phyloP scores from a whole-genome alignment of 768 basidiomycete genomes.

The Suillus placidus region DNA sequence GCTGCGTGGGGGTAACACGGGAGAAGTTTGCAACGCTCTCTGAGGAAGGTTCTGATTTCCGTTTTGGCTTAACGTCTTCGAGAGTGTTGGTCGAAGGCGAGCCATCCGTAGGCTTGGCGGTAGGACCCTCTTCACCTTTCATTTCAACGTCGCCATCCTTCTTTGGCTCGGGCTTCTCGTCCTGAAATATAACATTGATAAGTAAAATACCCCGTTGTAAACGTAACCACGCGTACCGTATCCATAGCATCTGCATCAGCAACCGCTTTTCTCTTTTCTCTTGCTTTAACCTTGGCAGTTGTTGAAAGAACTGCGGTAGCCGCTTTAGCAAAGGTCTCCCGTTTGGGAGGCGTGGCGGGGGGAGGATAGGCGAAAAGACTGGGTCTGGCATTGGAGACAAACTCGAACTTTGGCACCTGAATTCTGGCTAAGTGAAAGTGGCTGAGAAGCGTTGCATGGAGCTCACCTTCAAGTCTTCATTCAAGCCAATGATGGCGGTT shows the following conservation, averaged over 20 bases:
- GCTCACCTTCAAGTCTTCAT: constrained; percentile 72
- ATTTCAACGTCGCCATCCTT: constrained; percentile 75
- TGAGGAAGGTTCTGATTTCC: constrained; percentile 73
- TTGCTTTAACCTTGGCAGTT: constrained; percentile 94
- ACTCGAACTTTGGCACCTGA: constrained; percentile 94
- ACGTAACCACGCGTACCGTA: constrained; percentile 50
- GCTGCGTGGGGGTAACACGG: constrained; percentile 88
- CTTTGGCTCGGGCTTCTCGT: constrained; percentile 55
- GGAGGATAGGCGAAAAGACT: constrained; percentile 93
- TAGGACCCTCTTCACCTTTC: constrained; percentile 62
- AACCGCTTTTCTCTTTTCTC: constrained; percentile 90
- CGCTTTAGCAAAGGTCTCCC: constrained; percentile 89
- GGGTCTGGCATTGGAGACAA: constrained; percentile 86
- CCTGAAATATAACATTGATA: constrained; percentile 37
- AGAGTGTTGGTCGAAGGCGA: constrained; percentile 56
- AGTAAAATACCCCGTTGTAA: constrained; percentile 13
- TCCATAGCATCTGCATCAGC: constrained; percentile 84
- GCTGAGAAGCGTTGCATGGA: not conserved
- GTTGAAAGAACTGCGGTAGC: constrained; percentile 96
- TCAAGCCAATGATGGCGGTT: constrained; percentile 91
- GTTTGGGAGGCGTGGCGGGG: constrained; percentile 84
- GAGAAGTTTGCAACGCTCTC: constrained; percentile 87
- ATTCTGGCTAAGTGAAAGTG: constrained; percentile 7
- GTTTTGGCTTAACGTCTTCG: constrained; percentile 48
- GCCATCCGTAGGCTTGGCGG: constrained; percentile 54